Base-by-base conservation (phyloP, 192 early-diverging fungal genomes). In the Gamsiella multidivaricata region DNA sequence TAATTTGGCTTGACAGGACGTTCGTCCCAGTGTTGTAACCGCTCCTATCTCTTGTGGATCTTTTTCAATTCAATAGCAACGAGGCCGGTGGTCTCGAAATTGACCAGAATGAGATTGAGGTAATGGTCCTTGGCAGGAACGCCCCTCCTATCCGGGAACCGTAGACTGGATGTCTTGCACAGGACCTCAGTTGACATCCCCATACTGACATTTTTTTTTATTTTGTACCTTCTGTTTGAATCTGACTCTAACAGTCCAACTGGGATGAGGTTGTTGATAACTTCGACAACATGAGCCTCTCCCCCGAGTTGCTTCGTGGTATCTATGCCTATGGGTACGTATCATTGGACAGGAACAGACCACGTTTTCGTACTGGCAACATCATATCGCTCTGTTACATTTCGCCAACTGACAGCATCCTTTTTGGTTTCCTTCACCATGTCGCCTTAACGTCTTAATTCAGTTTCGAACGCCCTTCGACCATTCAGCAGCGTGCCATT, bases 401-500 rank as follows among this genome's bases (percentile, higher is more conserved):
- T n/a, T n/a, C n/a, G n/a, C n/a, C n/a, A n/a, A n/a, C n/a, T n/a
- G n/a, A n/a, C n/a, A n/a, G n/a, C n/a, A n/a, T n/a, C n/a, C n/a
- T n/a, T n/a, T n/a, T n/a, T n/a, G n/a, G n/a, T n/a, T n/a, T n/a
- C n/a, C n/a, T n/a, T n/a, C n/a, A n/a, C n/a, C n/a, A n/a, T 59
- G n/a, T 26, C 22, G 57, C 39, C 33, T 41, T 53, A 12, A 5
- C 42, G 6, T 53, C 2, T 34, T 1, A 5, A 45, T 25, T 34
- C 62, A 94, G 96, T 93, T 97, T 97, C 75, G 97, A 98, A 82
- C 91, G 92, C 75, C 97, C 97, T 43, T 98, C 97, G 46, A 88
- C 94, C 54, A 97, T 98, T 85, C 97, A 98, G 87, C 92, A 93
- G 84, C 91, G 97, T 81, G 97, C 96, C 58, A 98, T 98, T 67